These are phyloP conservation scores for Tetradesmus obliquus DNA, from an alignment of 139 green algal genomes.

Conservation along the genomic window DNA sequence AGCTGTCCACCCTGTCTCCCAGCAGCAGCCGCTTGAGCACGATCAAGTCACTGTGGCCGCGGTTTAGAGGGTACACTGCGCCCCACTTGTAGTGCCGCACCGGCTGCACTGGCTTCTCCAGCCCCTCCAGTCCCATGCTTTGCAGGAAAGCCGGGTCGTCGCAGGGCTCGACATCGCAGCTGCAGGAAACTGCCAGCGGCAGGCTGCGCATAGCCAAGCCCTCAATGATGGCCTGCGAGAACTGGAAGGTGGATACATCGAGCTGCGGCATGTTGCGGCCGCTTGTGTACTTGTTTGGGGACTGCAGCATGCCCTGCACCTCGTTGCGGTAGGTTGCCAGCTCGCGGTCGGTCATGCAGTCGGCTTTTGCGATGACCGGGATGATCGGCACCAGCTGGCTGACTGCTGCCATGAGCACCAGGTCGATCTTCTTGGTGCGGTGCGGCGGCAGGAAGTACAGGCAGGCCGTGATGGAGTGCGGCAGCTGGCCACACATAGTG, in stretches of 20 bases:
- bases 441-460: constrained; percentile 46
- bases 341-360: constrained; percentile 33
- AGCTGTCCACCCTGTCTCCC: constrained; percentile 4
- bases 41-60: constrained; percentile 21
- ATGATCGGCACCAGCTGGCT: constrained; percentile 35
- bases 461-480: constrained; percentile 28
- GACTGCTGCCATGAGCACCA: constrained; percentile 31
- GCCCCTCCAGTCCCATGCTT: not conserved
- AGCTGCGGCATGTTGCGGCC: constrained; percentile 21
- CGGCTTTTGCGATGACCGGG: constrained; percentile 39
- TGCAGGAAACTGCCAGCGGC: constrained; percentile 27
- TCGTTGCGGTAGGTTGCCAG: not conserved
- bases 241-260: not conserved
- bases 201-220: not conserved
- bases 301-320: not conserved
- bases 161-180: constrained; percentile 25
- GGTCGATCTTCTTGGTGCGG: constrained; percentile 33
- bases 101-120: constrained; percentile 14
- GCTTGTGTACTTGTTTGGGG: constrained; percentile 10
- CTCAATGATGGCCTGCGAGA: not conserved
- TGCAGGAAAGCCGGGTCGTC: not conserved
- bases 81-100: constrained; percentile 42
- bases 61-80: not conserved
- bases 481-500: constrained; percentile 15
- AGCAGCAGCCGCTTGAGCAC: constrained; percentile 41